Evolutionary conservation across 371 early-diverging fungal species (phyloP).

Genomic region (Mucor plumbeus): DNA sequence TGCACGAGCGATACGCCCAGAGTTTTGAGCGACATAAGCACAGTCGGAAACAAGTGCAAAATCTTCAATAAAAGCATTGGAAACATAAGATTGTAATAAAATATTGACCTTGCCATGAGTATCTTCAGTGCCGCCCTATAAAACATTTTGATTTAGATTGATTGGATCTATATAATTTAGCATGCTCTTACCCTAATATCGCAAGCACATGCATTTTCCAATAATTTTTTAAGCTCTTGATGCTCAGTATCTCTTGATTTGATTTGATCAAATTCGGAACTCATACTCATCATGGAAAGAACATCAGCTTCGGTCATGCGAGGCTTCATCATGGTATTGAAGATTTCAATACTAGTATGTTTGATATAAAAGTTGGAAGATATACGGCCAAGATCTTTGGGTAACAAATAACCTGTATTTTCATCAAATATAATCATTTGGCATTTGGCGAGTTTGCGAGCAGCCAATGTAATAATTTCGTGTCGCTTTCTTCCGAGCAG

Average conservation of each 20-base stretch:
- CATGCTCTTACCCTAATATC: constrained; percentile 69
- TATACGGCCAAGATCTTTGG: constrained; percentile 94
- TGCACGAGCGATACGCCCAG: constrained; percentile 92
- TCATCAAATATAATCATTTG: constrained; percentile 95
- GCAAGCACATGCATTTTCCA: constrained; percentile 77
- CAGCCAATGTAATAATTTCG: constrained; percentile 79
- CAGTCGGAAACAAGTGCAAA: constrained; percentile 94
- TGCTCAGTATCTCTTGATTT: constrained; percentile 88
- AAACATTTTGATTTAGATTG: not conserved
- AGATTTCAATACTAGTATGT: constrained; percentile 84
- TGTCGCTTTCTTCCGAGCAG: constrained; percentile 74
- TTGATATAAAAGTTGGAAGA: constrained; percentile 92
- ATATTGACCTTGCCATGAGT: constrained; percentile 92
- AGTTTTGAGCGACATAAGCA: constrained; percentile 93
- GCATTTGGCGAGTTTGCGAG: constrained; percentile 73
- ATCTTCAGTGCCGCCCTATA: constrained; percentile 65
- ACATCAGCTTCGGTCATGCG: constrained; percentile 91
- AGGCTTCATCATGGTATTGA: constrained; percentile 74
- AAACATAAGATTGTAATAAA: constrained; percentile 87
- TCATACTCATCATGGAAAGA: constrained; percentile 83
- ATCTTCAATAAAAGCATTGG: constrained; percentile 80
- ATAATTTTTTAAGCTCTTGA: constrained; percentile 75
- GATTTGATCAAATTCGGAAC: constrained; percentile 94
- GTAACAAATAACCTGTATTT: constrained; percentile 78
- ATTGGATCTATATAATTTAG: too few relatives aligned